Percentiles rank a stretch among this genome's conserved stretches.
Conservation (phyloP, 2,329 filamentous ascomycete species). For the Cercospora beticola region DNA sequence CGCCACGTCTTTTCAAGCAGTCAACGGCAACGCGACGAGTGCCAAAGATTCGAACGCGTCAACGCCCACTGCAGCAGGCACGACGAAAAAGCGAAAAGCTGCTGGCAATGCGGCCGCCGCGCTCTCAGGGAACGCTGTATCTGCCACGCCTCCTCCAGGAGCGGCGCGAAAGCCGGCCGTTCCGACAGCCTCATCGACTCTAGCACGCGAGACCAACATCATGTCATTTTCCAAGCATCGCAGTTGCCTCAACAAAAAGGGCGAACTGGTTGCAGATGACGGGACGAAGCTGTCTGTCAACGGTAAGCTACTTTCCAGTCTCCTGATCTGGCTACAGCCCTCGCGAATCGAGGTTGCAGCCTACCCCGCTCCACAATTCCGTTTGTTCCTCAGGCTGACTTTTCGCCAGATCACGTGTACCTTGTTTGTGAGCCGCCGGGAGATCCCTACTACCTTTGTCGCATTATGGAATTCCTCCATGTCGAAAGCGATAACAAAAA, state of each 20-base stretch:
- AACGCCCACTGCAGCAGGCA: slow-evolving; percentile 58
- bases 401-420: slow-evolving; percentile 74
- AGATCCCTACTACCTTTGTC: slow-evolving; percentile 94
- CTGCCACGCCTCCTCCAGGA: slow-evolving; percentile 28
- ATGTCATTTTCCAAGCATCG: slow-evolving; percentile 77
- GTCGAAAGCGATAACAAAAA: slow-evolving; percentile 66
- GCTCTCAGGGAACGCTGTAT: slow-evolving; percentile 27
- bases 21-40: slow-evolving; percentile 15
- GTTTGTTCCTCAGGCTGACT: slow-evolving; percentile 39
- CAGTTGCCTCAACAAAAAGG: slow-evolving; percentile 65
- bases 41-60: slow-evolving; percentile 38
- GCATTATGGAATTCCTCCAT: slow-evolving; percentile 97
- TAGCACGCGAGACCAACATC: slow-evolving; percentile 72
- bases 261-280: slow-evolving; percentile 83
- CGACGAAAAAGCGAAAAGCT: slow-evolving; percentile 84
- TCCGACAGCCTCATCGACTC: slow-evolving; percentile 43
- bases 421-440: slow-evolving; percentile 95
- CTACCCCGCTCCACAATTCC: slow-evolving; percentile 27
- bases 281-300: slow-evolving; percentile 80
- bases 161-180: slow-evolving; percentile 37
- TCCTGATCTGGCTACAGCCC: slow-evolving; percentile 17
- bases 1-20: slow-evolving; percentile 11
- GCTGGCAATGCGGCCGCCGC: slow-evolving; percentile 44
- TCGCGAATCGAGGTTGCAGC: slow-evolving; percentile 26
- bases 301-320: slow-evolving; percentile 59